Evolutionary conservation across 2,329 filamentous ascomycete genomes (phyloP).

Genomic region (Penicillium digitatum): DNA sequence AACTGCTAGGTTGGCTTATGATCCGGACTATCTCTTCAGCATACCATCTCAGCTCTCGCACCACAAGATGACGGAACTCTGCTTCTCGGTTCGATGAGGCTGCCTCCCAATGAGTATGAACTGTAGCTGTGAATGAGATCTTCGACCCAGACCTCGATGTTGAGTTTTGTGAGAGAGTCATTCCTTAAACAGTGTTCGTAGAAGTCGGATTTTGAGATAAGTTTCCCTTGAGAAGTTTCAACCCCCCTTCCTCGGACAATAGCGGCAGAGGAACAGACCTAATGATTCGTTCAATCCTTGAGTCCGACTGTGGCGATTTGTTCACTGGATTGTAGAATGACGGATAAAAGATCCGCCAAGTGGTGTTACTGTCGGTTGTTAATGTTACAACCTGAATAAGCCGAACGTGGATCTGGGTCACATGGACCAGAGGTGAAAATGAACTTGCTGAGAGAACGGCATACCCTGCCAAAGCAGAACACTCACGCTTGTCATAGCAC

Average conservation of each 20-base stretch:
- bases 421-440: neutral
- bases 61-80: neutral
- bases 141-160: neutral
- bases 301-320: neutral
- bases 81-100: neutral
- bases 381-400: neutral
- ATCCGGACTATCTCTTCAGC: neutral
- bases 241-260: neutral
- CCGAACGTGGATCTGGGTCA: neutral
- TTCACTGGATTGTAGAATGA: neutral
- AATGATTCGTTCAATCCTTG: neutral
- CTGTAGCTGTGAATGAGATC: neutral
- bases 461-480: neutral
- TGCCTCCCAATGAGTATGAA: neutral
- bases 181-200: neutral
- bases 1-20: neutral
- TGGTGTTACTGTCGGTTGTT: neutral
- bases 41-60: neutral
- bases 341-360: neutral
- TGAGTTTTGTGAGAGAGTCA: neutral
- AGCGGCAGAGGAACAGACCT: neutral
- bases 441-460: neutral
- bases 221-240: neutral
- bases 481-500: neutral
- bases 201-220: neutral